A percentile compares a stretch with the other conserved stretches of the same genome.
Conservation (phyloP, 106 monocot species). For the Ottelia alismoides region DNA sequence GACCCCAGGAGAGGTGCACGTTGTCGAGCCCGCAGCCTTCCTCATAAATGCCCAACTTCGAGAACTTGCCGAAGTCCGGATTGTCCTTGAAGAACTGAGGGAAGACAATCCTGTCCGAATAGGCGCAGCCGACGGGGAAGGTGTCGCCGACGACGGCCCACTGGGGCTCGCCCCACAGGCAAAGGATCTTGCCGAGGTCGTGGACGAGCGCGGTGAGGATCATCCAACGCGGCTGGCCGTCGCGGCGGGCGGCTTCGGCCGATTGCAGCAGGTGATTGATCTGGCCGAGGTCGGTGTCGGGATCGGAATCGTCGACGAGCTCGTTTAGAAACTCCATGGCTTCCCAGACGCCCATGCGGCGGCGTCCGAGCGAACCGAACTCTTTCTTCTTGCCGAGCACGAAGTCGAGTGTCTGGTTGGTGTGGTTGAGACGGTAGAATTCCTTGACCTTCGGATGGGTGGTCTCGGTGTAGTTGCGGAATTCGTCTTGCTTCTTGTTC, state of each 20-base stretch:
- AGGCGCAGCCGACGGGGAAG: constrained; percentile 37
- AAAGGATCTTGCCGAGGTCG: background rate
- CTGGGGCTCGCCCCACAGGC: constrained; percentile 9
- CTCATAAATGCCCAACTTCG: background rate
- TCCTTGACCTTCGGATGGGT: constrained; percentile 40
- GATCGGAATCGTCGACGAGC: constrained; percentile 40
- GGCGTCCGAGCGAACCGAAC: constrained; percentile 23
- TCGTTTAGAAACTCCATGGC: constrained; percentile 38
- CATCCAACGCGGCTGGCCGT: constrained; percentile 31
- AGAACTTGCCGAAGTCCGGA: background rate
- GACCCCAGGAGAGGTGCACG: background rate
- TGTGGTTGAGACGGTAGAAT: constrained; percentile 39
- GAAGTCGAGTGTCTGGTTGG: constrained; percentile 34
- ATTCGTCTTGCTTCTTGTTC: too few species aligned
- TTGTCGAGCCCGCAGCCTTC: background rate
- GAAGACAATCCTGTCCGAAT: constrained; percentile 21
- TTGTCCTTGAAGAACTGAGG: background rate
- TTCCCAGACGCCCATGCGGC: constrained; percentile 38
- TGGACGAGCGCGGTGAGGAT: constrained; percentile 38
- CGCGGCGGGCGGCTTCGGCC: constrained; percentile 31
- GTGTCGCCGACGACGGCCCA: constrained; percentile 34
- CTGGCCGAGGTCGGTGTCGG: constrained; percentile 33
- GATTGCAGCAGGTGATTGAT: constrained; percentile 44
- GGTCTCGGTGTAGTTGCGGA: too few species aligned
- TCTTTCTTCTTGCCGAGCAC: constrained; percentile 14